Evolutionary conservation across 2,329 filamentous ascomycete genomes (phyloP).

Genomic region (Lasiodiplodia sp.): DNA sequence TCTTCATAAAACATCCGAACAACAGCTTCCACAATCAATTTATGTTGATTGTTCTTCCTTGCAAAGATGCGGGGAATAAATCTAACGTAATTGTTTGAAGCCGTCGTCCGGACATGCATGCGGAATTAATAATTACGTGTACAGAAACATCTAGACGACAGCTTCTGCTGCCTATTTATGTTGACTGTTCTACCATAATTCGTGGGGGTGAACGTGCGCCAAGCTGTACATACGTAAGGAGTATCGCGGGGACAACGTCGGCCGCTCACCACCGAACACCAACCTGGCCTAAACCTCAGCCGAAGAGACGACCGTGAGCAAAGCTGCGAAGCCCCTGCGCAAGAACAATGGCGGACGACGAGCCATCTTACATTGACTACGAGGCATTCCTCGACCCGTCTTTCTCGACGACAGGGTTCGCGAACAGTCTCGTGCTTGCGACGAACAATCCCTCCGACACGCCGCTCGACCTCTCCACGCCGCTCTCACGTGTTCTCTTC

Average conservation of each 20-base stretch:
- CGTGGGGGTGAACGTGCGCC: constrained; percentile 1
- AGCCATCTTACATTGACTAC: constrained; percentile 91
- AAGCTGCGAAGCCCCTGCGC: background rate
- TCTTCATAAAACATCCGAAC: background rate
- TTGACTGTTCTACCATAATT: background rate
- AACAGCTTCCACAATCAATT: background rate
- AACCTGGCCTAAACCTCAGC: constrained; percentile 20
- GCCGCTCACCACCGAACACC: constrained; percentile 14
- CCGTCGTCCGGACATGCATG: background rate
- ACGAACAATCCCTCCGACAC: constrained; percentile 94
- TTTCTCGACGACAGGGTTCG: constrained; percentile 83
- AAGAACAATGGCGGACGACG: constrained; percentile 36
- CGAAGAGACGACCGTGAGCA: background rate
- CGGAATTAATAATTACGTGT: too few relatives aligned
- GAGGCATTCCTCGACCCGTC: constrained; percentile 84
- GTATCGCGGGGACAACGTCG: background rate
- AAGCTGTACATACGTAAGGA: background rate
- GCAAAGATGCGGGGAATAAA: background rate
- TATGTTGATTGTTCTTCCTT: background rate
- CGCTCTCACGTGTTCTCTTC: constrained; percentile 90
- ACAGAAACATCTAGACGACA: background rate
- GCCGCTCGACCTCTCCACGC: constrained; percentile 90
- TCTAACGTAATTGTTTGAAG: background rate
- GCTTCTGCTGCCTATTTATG: background rate
- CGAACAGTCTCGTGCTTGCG: constrained; percentile 84